Base-by-base conservation (phyloP, 345 rosid species). In the Sonneratia alba region DNA sequence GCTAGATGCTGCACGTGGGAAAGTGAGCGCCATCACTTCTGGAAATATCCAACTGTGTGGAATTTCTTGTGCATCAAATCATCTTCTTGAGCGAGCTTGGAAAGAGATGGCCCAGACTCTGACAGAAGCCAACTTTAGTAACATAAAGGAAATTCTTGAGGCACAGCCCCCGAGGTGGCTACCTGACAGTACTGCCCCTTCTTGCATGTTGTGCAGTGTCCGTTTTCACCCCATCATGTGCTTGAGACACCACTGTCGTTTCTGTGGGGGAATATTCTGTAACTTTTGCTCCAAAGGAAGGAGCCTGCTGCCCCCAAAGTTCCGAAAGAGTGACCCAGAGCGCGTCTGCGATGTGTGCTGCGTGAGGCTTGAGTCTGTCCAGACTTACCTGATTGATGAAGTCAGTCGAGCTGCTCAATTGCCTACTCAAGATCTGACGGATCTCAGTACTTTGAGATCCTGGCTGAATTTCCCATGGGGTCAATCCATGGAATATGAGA, bases 401-500 rank as follows among this genome's bases (percentile, higher is more conserved):
- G 97, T 94, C 57, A 94, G 98, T 84, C 80, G 86, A 71, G 96
- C 98, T 79, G 88, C 96, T 73, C 98, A 87, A 83, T 72, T 87
- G 75, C 97, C 97, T 1, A 90, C 92, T 7, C 87, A 80, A 77
- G 97, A 94, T 78, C 78, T 91, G 79, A 91, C 96, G 43, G 97
- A 94, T 80, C 96, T 94, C 71, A 91, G 98, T 80, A 94, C 98
- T 0, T 83, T 91, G 85, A 91, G 98, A 81, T 91, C 98, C 72
- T 94, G 98, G 98, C 79, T 90, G 68, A 94, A 94, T 80, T 91
- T 94, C 81, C 98, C 98, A 0, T 94, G 98, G 97, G 95, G 91
- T 57, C 95, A 90, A 63, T 85, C 95, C 61, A 87, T 94, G 98
- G 96, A 90, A 73, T 79, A 85, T 74, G 98, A 94, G 77, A 91